Base-by-base conservation (phyloP, 1,284 basidiomycete species). In the Boletus smithii region DNA sequence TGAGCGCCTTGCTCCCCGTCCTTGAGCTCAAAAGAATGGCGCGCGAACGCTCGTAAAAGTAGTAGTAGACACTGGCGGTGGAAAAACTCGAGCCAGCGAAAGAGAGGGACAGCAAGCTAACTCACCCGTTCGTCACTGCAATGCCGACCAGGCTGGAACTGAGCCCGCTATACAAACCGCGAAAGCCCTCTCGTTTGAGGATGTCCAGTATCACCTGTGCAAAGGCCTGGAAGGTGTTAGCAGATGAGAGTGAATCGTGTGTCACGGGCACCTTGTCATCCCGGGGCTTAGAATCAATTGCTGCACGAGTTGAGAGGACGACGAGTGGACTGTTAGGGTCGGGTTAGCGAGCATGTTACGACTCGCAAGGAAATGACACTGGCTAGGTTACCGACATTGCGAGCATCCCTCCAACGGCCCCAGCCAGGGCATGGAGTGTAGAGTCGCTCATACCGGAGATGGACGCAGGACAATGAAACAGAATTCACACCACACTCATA, bases 241-340 rank as follows among this genome's bases (percentile, higher is more conserved):
- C 36, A 34, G 24, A 46, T 22, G 44, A 24, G 14, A 14, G 17
- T 11, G 6, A 27, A 11, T 10, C 26, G 23, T 5, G 43, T 16
- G 13, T 23, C 50, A 23, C 26, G 31, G 41, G 69, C 27, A 79
- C 81, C 77, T 91, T 89, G 49, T 79, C 72, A 50, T 88, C 77
- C 22, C 14, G 30, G 52, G 81, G 87, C 71, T 85, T 90, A 1
- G 86, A 86, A 59, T 93, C 86, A 7, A 98, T 92, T 8, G 95
- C 95, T 2, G 94, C 92, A 40, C 95, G 82, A 1, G 94, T 98
- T 4, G 91, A 95, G 29, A 98, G 74, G 65, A 93, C 90, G 54
- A 97, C 85, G 27, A 99, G 77, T 8, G 95, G 95, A 65, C 91
- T 95, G 44, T 48, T 10, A 11, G 49, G 50, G 24, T 53, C 54